These are phyloP conservation scores for Atkinsonella hypoxylon DNA, from an alignment of 2,329 filamentous ascomycete genomes.

Conservation along the genomic window DNA sequence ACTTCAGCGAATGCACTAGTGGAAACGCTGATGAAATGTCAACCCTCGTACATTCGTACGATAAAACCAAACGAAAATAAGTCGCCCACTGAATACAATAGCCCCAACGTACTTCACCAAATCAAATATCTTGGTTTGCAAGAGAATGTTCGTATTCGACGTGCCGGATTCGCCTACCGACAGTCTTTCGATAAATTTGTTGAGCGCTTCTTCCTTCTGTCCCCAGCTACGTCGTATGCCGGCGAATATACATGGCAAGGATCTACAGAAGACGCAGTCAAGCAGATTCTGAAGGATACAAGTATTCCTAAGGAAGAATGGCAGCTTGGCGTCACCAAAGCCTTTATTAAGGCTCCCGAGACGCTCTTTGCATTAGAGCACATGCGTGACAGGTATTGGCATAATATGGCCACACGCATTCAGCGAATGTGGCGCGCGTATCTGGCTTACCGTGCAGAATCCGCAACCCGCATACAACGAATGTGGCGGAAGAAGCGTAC, in stretches of 20 bases:
- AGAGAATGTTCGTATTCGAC: conserved; percentile 94
- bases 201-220: conserved; percentile 90
- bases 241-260: conserved; percentile 96
- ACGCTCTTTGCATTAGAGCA: conserved; percentile 93
- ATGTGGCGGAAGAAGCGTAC: conserved; percentile 93
- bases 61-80: conserved; percentile 99
- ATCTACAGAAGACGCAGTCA: conserved; percentile 74
- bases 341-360: conserved; percentile 96
- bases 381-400: conserved; percentile 97
- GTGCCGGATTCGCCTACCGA: conserved; percentile 92
- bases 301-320: conserved; percentile 92
- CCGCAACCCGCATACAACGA: conserved; percentile 83
- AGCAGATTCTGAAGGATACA: conserved; percentile 90
- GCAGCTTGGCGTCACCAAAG: conserved; percentile 93
- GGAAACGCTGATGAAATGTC: conserved; percentile 90
- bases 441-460: conserved; percentile 81
- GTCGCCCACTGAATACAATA: conserved; percentile 84
- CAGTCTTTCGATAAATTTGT: conserved; percentile 98
- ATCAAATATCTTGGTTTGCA: conserved; percentile 99
- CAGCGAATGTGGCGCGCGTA: conserved; percentile 97
- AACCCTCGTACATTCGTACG: conserved; percentile 94
- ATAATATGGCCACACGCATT: conserved; percentile 97
- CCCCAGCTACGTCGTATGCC: conserved; percentile 87
- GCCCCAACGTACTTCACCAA: conserved; percentile 87
- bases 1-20: conserved; percentile 90